Percentiles rank a stretch among this genome's conserved stretches.
phyloP scores from a whole-genome alignment of 306 rosid genomes.

The Fragaria vesca region DNA sequence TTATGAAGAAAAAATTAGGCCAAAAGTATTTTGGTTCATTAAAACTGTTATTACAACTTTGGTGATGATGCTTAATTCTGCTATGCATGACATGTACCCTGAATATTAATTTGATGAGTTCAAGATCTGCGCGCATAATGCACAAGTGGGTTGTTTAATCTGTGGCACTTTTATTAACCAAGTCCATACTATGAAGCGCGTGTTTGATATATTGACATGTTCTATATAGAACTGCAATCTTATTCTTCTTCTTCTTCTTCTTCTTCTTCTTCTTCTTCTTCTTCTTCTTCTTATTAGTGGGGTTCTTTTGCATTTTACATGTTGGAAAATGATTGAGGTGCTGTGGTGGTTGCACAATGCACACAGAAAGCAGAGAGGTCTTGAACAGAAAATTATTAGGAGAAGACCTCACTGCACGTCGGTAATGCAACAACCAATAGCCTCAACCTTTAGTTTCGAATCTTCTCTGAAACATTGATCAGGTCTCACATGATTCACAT shows the following conservation, averaged over 20 bases:
- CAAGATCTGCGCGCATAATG: background rate
- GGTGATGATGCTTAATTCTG: background rate
- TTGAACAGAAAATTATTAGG: background rate
- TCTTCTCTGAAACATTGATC: background rate
- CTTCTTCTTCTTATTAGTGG: background rate
- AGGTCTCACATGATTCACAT: background rate
- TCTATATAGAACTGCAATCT: background rate
- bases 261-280: background rate
- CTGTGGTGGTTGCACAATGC: background rate
- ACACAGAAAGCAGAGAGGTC: background rate
- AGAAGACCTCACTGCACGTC: background rate
- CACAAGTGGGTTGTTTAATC: background rate
- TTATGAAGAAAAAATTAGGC: background rate
- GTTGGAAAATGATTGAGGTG: background rate
- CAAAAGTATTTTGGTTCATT: background rate
- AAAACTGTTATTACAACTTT: background rate
- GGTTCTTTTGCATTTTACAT: background rate
- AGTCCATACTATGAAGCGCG: background rate
- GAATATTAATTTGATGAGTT: background rate
- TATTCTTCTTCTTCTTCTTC: background rate
- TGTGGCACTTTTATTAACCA: background rate
- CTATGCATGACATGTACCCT: background rate
- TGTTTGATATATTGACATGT: conserved; percentile 1
- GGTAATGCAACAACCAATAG: background rate
- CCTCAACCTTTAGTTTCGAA: background rate